Conservation (phyloP, 2,329 filamentous ascomycete genomes). For the Penicillium sp. region DNA sequence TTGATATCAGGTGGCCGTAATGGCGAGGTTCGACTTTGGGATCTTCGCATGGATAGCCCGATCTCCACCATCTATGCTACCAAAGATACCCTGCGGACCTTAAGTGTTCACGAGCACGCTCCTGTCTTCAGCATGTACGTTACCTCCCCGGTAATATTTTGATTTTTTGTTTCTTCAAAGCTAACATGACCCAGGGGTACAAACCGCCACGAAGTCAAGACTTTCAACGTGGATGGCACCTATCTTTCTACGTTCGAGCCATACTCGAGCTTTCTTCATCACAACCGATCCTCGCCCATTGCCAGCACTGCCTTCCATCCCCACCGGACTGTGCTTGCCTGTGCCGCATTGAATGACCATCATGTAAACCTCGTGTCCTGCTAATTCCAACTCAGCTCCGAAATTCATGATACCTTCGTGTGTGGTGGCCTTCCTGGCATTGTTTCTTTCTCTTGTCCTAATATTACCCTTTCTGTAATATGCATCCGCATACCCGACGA, state of each 20-base stretch:
- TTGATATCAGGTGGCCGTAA: constrained; percentile 87
- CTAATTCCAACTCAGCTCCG: constrained; percentile 25
- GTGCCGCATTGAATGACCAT: constrained; percentile 79
- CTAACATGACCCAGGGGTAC: constrained; percentile 64
- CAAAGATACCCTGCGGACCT: constrained; percentile 73
- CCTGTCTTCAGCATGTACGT: constrained; percentile 92
- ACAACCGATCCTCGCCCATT: constrained; percentile 77
- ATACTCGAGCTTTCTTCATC: constrained; percentile 82
- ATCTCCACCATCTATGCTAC: constrained; percentile 73
- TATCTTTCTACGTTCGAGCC: constrained; percentile 83
- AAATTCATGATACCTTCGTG: constrained; percentile 1
- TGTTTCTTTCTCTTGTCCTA: constrained; percentile 4
- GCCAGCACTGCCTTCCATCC: constrained; percentile 92
- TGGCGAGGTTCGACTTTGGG: constrained; percentile 93
- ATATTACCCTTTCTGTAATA: constrained; percentile 15
- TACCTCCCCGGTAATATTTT: background rate
- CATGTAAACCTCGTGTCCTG: constrained; percentile 88
- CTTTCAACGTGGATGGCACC: constrained; percentile 83
- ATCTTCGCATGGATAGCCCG: constrained; percentile 81
- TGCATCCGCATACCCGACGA: constrained; percentile 10
- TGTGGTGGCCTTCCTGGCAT: background rate
- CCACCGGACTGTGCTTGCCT: constrained; percentile 86
- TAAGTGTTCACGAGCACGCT: constrained; percentile 92
- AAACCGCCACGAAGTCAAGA: constrained; percentile 81
- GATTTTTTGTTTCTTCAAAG: background rate